These are phyloP conservation scores for Exsudoporus floridanus DNA, from an alignment of 1,284 basidiomycete genomes.

Conservation along the genomic window DNA sequence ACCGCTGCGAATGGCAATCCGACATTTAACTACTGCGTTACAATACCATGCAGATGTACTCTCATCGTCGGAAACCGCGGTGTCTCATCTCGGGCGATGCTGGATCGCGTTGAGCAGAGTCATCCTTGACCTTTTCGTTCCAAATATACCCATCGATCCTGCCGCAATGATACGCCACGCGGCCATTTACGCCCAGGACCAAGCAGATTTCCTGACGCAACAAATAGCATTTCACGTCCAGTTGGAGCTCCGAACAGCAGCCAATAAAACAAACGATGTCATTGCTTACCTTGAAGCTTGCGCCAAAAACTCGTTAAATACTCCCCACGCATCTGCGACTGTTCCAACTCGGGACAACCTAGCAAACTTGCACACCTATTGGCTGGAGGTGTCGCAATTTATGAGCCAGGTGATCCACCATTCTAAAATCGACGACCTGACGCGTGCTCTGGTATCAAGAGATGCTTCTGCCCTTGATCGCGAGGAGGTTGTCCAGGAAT, in stretches of 20 bases:
- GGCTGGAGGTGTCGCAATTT: conserved; percentile 81
- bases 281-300: conserved; percentile 45
- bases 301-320: conserved; percentile 35
- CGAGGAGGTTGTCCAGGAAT: conserved; percentile 65
- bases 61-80: neutral
- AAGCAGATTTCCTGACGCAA: conserved; percentile 45
- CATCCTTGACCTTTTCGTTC: conserved; percentile 76
- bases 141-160: conserved; percentile 87
- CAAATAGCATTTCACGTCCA: conserved; percentile 59
- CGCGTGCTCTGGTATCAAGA: conserved; percentile 35
- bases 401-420: conserved; percentile 51
- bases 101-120: conserved; percentile 69
- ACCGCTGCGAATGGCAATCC: conserved; percentile 26
- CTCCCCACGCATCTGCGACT: conserved; percentile 24
- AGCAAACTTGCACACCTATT: conserved; percentile 69
- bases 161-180: conserved; percentile 65
- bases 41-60: neutral
- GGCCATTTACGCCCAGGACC: conserved; percentile 49
- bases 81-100: conserved; percentile 46
- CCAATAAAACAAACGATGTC: conserved; percentile 55
- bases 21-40: conserved; percentile 17
- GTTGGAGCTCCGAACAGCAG: conserved; percentile 63
- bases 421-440: conserved; percentile 47
- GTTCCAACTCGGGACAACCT: conserved; percentile 48
- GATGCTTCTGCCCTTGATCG: conserved; percentile 44